These are phyloP conservation scores for Rhizophagus prolifer DNA, from an alignment of 192 early-diverging fungal genomes.

Conservation along the genomic window DNA sequence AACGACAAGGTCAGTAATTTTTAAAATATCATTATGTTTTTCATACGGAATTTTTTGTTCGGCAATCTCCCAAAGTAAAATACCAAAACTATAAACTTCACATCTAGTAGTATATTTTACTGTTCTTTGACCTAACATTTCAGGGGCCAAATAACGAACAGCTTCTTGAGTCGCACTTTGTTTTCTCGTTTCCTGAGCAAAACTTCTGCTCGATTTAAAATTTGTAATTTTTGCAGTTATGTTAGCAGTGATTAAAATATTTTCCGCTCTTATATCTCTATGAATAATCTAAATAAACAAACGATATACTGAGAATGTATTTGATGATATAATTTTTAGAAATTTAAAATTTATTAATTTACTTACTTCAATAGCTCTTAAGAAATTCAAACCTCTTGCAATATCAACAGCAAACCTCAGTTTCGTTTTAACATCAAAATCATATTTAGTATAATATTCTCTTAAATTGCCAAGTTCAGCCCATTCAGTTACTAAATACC, in stretches of 20 bases:
- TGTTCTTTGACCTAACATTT: not conserved
- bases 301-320: not conserved
- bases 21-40: not conserved
- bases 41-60: slow-evolving; percentile 12
- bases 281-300: slow-evolving; percentile 16
- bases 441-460: slow-evolving; percentile 37
- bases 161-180: not conserved
- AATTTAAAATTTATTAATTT: not conserved
- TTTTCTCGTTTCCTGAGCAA: not conserved
- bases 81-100: slow-evolving; percentile 24
- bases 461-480: slow-evolving; percentile 16
- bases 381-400: slow-evolving; percentile 39
- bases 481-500: slow-evolving; percentile 26
- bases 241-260: slow-evolving; percentile 14
- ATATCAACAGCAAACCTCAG: slow-evolving; percentile 40
- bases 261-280: slow-evolving; percentile 32
- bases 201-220: slow-evolving; percentile 32
- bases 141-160: slow-evolving; percentile 23
- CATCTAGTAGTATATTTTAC: slow-evolving; percentile 16
- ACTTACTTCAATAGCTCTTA: slow-evolving; percentile 31
- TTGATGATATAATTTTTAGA: too few relatives aligned
- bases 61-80: slow-evolving; percentile 22
- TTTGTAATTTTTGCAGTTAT: slow-evolving; percentile 34
- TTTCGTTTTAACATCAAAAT: slow-evolving; percentile 19
- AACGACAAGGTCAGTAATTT: not conserved